Evolutionary conservation across 805 yeast species (phyloP), one percentile per base, ranked within the genome.

Genomic region (Starmerella cellae): DNA sequence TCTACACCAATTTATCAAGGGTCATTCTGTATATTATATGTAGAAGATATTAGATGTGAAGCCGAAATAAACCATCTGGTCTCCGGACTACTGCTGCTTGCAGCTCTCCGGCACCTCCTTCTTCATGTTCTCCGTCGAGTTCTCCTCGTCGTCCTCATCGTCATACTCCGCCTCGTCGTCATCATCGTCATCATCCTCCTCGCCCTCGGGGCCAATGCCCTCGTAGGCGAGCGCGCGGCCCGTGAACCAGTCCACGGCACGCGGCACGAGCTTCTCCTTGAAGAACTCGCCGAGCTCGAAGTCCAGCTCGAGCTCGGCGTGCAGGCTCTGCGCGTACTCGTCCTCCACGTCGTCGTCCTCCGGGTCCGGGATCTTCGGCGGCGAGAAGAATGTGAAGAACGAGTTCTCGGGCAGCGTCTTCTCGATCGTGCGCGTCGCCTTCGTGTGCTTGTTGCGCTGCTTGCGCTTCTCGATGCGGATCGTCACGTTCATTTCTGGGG

Each of bases 201-300:
- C 82, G 14, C 73, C 82, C 5, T 67, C 76, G 2, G 66, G 76
- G 27, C 71, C 72, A 47, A 65, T 68, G 38, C 68, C 74, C 51
- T 73, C 79, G 58, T 73, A 82, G 44, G 82, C 94, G 45, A 88
- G 71, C 20, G 98, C 98, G 51, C 84, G 84, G 37, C 98, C 98
- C 9, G 98, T 88, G 63, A 85, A 91, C 97, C 98, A 91, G 62
- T 88, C 97, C 56, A 91, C 74, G 40, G 97, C 97, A 60, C 95
- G 77, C 49, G 97, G 96, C 49, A 91, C 79, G 59, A 91, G 73
- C 63, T 91, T 82, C 63, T 91, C 97, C 69, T 91, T 91, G 61
- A 91, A 75, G 57, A 87, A 87, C 65, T 91, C 98, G 49, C 97
- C 98, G 49, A 91, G 70, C 59, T 85, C 91, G 67, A 91, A 91